Evolutionary conservation across 1,284 basidiomycete genomes (phyloP), one percentile per base, ranked within the genome.

Genomic region (Coniophora puteana): DNA sequence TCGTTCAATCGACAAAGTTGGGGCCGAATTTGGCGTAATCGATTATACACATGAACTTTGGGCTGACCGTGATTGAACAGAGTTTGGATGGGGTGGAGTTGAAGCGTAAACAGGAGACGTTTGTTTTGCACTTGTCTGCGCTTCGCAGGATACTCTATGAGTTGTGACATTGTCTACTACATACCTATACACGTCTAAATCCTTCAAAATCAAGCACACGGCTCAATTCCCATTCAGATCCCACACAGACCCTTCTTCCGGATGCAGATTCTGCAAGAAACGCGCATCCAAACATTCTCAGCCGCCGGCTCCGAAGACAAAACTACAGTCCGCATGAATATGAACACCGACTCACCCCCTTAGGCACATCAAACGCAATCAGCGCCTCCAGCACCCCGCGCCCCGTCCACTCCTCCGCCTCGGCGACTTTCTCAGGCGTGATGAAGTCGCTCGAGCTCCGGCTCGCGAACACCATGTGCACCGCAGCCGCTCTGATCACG

Each of bases 381-480:
- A 82, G 58, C 4, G 78, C 73, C 32, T 74, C 69, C 23, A 80
- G 60, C 8, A 76, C 69, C 10, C 68, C 71, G 40, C 53, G 60
- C 11, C 83, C 80, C 21, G 76, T 71, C 83, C 83, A 87, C 28
- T 64, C 62, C 57, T 92, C 87, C n/a, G 84, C 57, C 38, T 68
- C 64, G 13, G 65, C 63, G 26, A 89, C 87, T 44, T 78, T 67
- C 27, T 77, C 68, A 5, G 89, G 89, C 4, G 78, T 78, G 51
- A 92, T 90, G 54, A 92, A 90, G 40, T 75, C 84, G 46, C 71
- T 72, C n/a, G 83, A 85, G 27, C 68, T 72, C 31, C 89, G 76
- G 36, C 82, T 76, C n/a, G 89, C 89, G 53, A 89, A 92, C 16
- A 91, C 78, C 78, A 92, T 89, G 47, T 92, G 89, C 13, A 79